Base-by-base conservation (phyloP, 2,329 filamentous ascomycete species). In the Teratosphaeria destructans region DNA sequence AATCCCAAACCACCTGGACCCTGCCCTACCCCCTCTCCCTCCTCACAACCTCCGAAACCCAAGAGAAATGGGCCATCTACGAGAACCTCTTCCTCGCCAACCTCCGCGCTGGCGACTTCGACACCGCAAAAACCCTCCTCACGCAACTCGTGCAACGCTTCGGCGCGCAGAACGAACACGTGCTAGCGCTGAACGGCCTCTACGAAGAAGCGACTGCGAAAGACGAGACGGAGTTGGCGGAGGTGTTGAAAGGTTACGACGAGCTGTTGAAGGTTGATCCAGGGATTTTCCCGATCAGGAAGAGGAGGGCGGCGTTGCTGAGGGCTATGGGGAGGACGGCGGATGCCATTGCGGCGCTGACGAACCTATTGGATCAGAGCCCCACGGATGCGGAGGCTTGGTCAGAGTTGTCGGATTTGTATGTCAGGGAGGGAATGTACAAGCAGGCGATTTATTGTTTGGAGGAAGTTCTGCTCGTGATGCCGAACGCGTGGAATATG, bases 401-500 rank as follows among this genome's bases (percentile, higher is more conserved):
- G 94, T 84, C 90, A 57, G 94, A 99, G 76, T 79, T 97, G 66
- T 85, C 89, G 57, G 90, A 96, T 71, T 76, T 96, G 62, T 97
- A 99, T 74, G 80, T 91, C 34, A 81, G 81, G 23, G 88, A 93
- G 70, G 90, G 88, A 0, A 76, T 93, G 67, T 90, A 88, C 70
- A 77, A 85, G 14, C 93, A 97, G 73, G 89, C 91, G 47, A 85
- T 96, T 56, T 96, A 88, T 73, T 87, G 90, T 61, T 77, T 96
- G 53, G 94, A 99, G 73, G 94, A 99, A 73, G 90, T 95, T 23
- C 75, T 99, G 53, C 78, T 97, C 57, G 80, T 95, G 60, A 83
- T 85, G 57, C 93, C 94, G 3, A 95, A 96, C 77, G 90, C 93
- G 23, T 99, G 94, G 92, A 97, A 95, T 88, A 84, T 95, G 64